Evolutionary conservation across 768 basidiomycete genomes (phyloP), one percentile per base, ranked within the genome.

Genomic region (Mycena polygramma): DNA sequence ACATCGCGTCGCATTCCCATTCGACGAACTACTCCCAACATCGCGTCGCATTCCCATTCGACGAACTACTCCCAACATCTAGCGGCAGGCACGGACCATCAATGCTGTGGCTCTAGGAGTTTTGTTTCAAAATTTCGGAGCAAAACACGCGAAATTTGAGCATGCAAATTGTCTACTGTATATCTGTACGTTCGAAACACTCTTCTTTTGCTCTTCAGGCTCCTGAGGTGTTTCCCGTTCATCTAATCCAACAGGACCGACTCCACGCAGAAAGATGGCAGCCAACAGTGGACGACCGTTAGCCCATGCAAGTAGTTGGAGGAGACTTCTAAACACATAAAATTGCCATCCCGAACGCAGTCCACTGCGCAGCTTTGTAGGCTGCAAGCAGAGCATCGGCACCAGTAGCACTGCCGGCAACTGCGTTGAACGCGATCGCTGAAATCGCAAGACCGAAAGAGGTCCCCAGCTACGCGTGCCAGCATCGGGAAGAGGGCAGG

Each of bases 321-420:
- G 17, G 9, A 10, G 13, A 43, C 41, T 2, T 7, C 13, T 46
- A 63, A 57, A 76, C 69, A 87, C 89, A 86, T 19, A 85, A 66
- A 58, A 87, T 78, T 4, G 84, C 84, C 74, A 90, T 88, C 22
- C 81, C 86, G 57, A 86, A 85, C 11, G 77, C 77, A 1, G 83
- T 81, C 90, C 90, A 91, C 70, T 87, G 83, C 0, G 90, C 89
- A 20, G 82, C 80, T 36, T 80, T 79, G 73, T 89, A 91, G n/a
- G 85, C 89, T 19, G 71, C 45, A 14, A 46, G 79, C 64, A 84
- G 80, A 5, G 86, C 84, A 0, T 15, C 53, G 0, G 83, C 83
- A n/a, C 81, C 78, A 4, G 66, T 76, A 51, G 78, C 81, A 22
- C 76, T 7, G 4, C 15, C 66, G 0, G 73, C 53, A 15, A 58